phyloP scores from a whole-genome alignment of 345 rosid species.

The Boechera retrofracta region DNA sequence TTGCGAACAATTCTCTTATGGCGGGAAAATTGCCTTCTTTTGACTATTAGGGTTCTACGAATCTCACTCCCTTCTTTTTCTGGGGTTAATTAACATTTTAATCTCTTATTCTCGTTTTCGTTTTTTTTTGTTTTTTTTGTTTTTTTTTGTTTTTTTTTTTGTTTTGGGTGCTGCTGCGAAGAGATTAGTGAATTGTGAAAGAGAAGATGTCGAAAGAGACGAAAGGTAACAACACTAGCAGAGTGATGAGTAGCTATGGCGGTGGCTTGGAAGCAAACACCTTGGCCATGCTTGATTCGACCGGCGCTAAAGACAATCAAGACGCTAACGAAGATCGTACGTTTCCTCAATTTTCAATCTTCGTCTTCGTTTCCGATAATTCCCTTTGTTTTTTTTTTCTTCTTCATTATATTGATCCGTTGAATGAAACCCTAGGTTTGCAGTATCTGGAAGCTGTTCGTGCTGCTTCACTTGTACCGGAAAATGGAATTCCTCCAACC shows the following conservation, averaged over 20 bases:
- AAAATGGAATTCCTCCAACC: slow-evolving; percentile 63
- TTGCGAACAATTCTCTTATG: not conserved
- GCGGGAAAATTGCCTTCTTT: slow-evolving; percentile 32
- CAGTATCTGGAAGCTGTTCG: slow-evolving; percentile 85
- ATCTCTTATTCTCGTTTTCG: not conserved
- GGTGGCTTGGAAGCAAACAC: slow-evolving; percentile 72
- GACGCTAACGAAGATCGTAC: slow-evolving; percentile 71
- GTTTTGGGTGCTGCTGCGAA: not conserved
- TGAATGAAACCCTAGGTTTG: slow-evolving; percentile 52
- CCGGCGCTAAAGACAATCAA: slow-evolving; percentile 54
- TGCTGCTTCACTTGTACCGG: slow-evolving; percentile 56
- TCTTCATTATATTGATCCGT: not conserved
- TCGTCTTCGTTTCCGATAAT: not conserved
- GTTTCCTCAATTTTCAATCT: slow-evolving; percentile 17
- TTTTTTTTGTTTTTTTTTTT: too few species aligned
- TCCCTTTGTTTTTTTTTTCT: not conserved
- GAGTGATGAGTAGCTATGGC: slow-evolving; percentile 39
- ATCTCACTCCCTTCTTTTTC: not conserved
- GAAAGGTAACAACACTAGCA: slow-evolving; percentile 41
- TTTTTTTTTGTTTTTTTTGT: too few species aligned
- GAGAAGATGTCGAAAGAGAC: slow-evolving; percentile 38
- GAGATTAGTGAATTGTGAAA: not conserved
- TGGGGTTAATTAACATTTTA: not conserved
- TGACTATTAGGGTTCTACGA: slow-evolving; percentile 28
- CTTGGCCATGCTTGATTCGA: slow-evolving; percentile 69